Evolutionary conservation across 2,329 filamentous ascomycete genomes (phyloP).

Genomic region (Sporothrix phasma): DNA sequence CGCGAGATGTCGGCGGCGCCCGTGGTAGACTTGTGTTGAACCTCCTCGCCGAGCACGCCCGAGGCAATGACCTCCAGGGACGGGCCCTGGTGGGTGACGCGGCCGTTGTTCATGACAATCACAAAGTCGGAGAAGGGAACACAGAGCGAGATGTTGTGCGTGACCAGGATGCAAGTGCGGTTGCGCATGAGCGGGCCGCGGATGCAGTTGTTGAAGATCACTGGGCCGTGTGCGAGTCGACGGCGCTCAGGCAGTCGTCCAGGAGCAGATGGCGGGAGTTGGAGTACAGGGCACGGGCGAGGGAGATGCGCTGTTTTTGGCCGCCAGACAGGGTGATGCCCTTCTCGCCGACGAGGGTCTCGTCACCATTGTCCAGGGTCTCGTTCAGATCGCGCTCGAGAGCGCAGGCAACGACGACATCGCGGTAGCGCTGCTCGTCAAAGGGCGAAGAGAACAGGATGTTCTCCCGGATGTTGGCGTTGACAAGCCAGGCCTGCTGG

Average conservation of each 20-base stretch:
- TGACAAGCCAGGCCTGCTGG: slow-evolving; percentile 93
- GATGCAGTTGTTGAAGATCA: slow-evolving; percentile 95
- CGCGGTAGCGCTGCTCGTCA: slow-evolving; percentile 72
- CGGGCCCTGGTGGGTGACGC: slow-evolving; percentile 64
- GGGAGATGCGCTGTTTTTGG: slow-evolving; percentile 93
- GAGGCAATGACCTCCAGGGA: slow-evolving; percentile 70
- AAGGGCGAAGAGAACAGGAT: slow-evolving; percentile 80
- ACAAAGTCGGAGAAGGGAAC: slow-evolving; percentile 71
- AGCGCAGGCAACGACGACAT: slow-evolving; percentile 84
- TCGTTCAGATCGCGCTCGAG: slow-evolving; percentile 74
- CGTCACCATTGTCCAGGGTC: slow-evolving; percentile 84
- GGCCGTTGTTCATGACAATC: slow-evolving; percentile 80
- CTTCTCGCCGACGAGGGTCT: slow-evolving; percentile 92
- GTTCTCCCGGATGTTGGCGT: slow-evolving; percentile 90
- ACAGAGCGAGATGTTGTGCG: slow-evolving; percentile 87
- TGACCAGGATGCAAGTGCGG: slow-evolving; percentile 89
- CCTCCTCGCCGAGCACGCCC: slow-evolving; percentile 81
- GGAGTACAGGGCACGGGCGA: slow-evolving; percentile 95
- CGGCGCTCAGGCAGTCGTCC: slow-evolving; percentile 91
- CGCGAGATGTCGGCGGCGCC: slow-evolving; percentile 61
- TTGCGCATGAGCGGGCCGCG: slow-evolving; percentile 78
- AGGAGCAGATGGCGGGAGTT: slow-evolving; percentile 83
- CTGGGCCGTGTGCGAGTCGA: slow-evolving; percentile 94
- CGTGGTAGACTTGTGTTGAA: slow-evolving; percentile 60
- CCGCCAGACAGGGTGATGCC: slow-evolving; percentile 93